Evolutionary conservation across 1,284 basidiomycete genomes (phyloP).

Genomic region (Trametes sp.): DNA sequence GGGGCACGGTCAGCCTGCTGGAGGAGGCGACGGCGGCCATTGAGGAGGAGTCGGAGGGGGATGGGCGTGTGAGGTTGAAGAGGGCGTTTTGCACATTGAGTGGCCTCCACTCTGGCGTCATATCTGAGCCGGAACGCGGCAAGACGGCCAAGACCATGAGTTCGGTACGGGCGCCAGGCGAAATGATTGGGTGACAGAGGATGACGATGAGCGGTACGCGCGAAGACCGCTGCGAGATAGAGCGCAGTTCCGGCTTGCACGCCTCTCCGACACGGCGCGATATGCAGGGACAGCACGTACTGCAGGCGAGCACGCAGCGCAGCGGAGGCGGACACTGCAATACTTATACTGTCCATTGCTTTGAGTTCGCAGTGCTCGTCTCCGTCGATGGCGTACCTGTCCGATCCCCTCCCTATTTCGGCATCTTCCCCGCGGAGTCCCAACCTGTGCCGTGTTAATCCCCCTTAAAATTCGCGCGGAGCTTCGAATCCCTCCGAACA

Average conservation of each 20-base stretch:
- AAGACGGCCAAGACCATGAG: conserved; percentile 15
- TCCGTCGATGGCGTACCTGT: conserved; percentile 16
- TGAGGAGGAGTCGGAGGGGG: conserved; percentile 8
- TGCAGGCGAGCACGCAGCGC: neutral
- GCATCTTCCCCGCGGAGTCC: conserved; percentile 4
- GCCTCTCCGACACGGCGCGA: neutral
- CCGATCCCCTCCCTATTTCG: conserved; percentile 12
- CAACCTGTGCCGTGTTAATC: conserved; percentile 2
- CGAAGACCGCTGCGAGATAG: neutral
- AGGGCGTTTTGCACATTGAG: conserved; percentile 7
- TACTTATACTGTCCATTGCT: neutral
- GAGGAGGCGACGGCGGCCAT: conserved; percentile 31
- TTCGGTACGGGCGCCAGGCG: conserved; percentile 14
- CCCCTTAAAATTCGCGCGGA: conserved; percentile 8
- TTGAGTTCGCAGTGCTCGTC: neutral
- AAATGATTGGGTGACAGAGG: conserved; percentile 6
- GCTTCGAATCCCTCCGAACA: conserved; percentile 7
- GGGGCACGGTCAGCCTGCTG: conserved; percentile 18
- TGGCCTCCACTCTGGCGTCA: conserved; percentile 27
- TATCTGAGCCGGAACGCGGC: conserved; percentile 23
- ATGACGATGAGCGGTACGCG: neutral
- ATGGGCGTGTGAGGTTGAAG: neutral
- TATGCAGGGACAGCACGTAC: neutral
- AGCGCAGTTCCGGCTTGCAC: neutral
- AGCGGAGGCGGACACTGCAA: too few relatives aligned